phyloP scores from a whole-genome alignment of 2,329 filamentous ascomycete genomes.

The Geosmithia putterillii region DNA sequence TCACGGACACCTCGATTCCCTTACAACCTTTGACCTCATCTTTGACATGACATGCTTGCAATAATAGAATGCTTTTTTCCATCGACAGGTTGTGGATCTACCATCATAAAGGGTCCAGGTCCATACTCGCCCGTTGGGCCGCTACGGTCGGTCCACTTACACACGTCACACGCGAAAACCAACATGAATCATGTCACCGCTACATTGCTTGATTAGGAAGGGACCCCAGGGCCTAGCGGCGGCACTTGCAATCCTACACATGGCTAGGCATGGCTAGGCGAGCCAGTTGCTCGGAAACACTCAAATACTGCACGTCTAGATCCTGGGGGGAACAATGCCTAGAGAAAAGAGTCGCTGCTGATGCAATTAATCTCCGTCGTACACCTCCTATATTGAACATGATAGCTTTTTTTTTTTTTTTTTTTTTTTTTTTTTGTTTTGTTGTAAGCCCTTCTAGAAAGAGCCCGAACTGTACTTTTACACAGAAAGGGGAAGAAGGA shows the following conservation, averaged over 20 bases:
- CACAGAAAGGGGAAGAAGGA: slow-evolving; percentile 7
- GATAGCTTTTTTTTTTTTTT: background rate
- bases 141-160: background rate
- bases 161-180: background rate
- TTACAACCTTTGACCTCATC: too few species aligned
- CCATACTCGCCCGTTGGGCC: too few species aligned
- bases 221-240: background rate
- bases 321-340: background rate
- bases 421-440: background rate
- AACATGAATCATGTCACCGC: background rate
- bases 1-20: too few species aligned
- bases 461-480: slow-evolving; percentile 6
- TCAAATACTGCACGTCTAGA: too few species aligned
- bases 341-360: background rate
- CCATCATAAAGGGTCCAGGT: too few species aligned
- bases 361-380: background rate
- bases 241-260: background rate
- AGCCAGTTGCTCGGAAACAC: background rate
- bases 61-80: background rate
- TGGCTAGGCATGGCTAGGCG: background rate
- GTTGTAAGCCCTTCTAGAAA: slow-evolving; percentile 11
- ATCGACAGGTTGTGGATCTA: too few species aligned
- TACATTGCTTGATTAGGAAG: background rate
- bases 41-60: too few species aligned
- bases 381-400: background rate